Conservation (phyloP, 345 rosid genomes). For the Ceriops zippeliana region DNA sequence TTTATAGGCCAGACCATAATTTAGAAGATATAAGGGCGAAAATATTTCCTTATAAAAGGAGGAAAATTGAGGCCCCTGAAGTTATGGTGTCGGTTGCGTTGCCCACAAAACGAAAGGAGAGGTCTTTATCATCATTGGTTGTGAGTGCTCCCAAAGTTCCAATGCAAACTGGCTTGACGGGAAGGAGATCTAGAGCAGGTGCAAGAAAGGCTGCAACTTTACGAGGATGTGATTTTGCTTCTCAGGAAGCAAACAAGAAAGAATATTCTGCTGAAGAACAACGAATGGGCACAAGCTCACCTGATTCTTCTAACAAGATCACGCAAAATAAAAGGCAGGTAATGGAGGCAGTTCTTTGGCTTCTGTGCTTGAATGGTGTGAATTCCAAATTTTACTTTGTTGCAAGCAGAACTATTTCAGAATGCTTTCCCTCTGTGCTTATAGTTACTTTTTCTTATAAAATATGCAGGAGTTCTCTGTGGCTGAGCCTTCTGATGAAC, state of each 20-base stretch:
- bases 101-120: conserved; percentile 87
- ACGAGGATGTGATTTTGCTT: conserved; percentile 43
- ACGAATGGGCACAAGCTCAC: conserved; percentile 62
- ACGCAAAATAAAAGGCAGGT: conserved; percentile 69
- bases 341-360: conserved; percentile 25
- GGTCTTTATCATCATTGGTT: conserved; percentile 90
- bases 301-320: conserved; percentile 51
- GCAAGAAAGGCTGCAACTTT: conserved; percentile 48
- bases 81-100: conserved; percentile 49
- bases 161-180: conserved; percentile 57
- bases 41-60: conserved; percentile 74
- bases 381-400: conserved; percentile 10
- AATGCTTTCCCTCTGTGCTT: neutral
- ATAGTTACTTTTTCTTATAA: conserved; percentile 3
- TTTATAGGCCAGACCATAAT: conserved; percentile 72
- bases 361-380: conserved; percentile 1
- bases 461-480: conserved; percentile 51
- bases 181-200: conserved; percentile 64
- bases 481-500: conserved; percentile 46
- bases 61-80: conserved; percentile 63
- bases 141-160: conserved; percentile 77
- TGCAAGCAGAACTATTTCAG: neutral
- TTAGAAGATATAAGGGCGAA: conserved; percentile 82
- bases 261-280: conserved; percentile 45
- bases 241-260: conserved; percentile 45